Conservation (phyloP, 2,329 filamentous ascomycete genomes). For the Metarhizium anisopliae region DNA sequence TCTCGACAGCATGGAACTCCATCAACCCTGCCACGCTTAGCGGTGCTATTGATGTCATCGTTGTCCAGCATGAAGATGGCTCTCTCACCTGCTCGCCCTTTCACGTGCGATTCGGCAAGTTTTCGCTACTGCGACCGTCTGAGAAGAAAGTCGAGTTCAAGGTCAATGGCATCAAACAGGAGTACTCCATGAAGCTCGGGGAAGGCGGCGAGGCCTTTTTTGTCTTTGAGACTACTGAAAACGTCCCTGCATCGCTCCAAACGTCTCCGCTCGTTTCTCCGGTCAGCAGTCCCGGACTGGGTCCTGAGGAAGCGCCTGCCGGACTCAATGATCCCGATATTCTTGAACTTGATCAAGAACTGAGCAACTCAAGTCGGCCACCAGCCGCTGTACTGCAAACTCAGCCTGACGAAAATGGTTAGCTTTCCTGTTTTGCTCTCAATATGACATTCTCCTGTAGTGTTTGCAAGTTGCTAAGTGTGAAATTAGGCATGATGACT, state of each 20-base stretch:
- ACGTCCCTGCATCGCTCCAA: conserved; percentile 86
- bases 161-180: conserved; percentile 85
- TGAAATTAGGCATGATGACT: conserved; percentile 35
- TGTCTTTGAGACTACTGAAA: conserved; percentile 89
- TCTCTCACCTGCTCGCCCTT: conserved; percentile 87
- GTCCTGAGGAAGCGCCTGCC: conserved; percentile 22
- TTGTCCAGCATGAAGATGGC: conserved; percentile 93
- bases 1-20: conserved; percentile 98
- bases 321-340: conserved; percentile 59
- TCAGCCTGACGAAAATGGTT: conserved; percentile 21
- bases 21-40: conserved; percentile 97
- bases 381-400: conserved; percentile 32
- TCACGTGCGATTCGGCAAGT: conserved; percentile 98
- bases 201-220: conserved; percentile 98
- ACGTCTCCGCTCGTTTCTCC: conserved; percentile 92
- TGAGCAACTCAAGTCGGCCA: conserved; percentile 31
- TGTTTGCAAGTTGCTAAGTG: background rate
- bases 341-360: conserved; percentile 51
- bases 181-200: conserved; percentile 96
- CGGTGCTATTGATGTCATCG: conserved; percentile 97
- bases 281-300: conserved; percentile 68
- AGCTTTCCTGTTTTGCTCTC: conserved; percentile 1
- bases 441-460: background rate
- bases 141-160: conserved; percentile 99
- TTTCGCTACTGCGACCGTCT: conserved; percentile 85